Evolutionary conservation across 1,139 yeast genomes (phyloP).

Genomic region (Pichia sp.): DNA sequence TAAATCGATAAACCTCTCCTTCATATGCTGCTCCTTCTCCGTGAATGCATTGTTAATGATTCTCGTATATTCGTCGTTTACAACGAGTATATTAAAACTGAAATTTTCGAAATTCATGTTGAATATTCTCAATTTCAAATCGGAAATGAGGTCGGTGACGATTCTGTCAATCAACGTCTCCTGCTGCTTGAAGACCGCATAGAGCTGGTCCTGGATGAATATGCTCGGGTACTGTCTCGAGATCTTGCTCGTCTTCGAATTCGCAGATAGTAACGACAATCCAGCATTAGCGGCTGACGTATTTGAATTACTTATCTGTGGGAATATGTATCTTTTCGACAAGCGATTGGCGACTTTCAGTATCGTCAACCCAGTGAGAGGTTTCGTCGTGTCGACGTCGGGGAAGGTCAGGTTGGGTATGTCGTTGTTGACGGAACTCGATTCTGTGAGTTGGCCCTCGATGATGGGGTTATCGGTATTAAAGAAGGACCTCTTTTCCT

Average conservation of each 20-base stretch:
- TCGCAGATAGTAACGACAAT: constrained; percentile 7
- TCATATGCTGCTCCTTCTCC: not conserved
- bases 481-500: constrained; percentile 9
- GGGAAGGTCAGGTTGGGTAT: constrained; percentile 7
- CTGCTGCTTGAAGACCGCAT: constrained; percentile 31
- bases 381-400: not conserved
- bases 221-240: constrained; percentile 35
- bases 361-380: not conserved
- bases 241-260: constrained; percentile 13
- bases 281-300: too few species aligned
- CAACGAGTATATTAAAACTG: constrained; percentile 37
- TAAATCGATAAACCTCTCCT: not conserved
- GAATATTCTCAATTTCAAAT: constrained; percentile 33
- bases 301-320: constrained; percentile 8
- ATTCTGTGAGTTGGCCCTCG: not conserved
- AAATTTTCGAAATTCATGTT: constrained; percentile 36
- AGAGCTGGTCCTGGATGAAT: constrained; percentile 25
- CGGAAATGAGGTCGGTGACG: constrained; percentile 32
- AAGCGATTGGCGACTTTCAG: constrained; percentile 1
- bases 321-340: constrained; percentile 7
- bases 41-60: constrained; percentile 19
- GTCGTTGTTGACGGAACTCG: not conserved
- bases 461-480: constrained; percentile 6
- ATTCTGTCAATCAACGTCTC: constrained; percentile 45
- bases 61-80: constrained; percentile 31